Percentiles rank a stretch among this genome's conserved stretches.
These are phyloP conservation scores for Sporobolomyces pararoseus DNA, from an alignment of 768 basidiomycete species.

Conservation along the genomic window DNA sequence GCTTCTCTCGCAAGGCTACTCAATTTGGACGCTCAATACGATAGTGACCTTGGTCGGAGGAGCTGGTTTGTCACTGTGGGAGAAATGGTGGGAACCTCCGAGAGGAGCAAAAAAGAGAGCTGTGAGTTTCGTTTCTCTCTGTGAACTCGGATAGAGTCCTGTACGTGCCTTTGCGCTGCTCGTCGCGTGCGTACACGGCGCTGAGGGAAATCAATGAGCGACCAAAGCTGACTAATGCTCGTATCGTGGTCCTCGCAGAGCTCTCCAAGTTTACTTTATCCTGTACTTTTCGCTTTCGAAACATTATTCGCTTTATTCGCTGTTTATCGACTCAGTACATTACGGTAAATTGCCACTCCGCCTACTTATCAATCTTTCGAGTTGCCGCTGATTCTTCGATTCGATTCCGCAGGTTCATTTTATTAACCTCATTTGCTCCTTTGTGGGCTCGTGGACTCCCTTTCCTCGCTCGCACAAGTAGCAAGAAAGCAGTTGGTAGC, in stretches of 20 bases:
- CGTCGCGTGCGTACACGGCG: too few species aligned
- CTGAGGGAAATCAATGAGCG: too few species aligned
- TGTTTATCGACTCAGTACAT: constrained; percentile 7
- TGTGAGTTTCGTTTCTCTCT: constrained; percentile 20
- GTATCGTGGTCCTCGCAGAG: constrained; percentile 8
- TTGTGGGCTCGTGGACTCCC: constrained; percentile 41
- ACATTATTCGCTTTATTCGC: constrained; percentile 20
- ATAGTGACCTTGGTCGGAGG: constrained; percentile 15
- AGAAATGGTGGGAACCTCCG: constrained; percentile 10
- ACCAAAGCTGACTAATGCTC: not conserved
- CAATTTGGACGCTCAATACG: constrained; percentile 18
- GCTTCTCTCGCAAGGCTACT: constrained; percentile 37
- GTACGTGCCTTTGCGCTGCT: too few species aligned
- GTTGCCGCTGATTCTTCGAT: not conserved
- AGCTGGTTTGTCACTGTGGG: constrained; percentile 19
- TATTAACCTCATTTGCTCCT: constrained; percentile 39
- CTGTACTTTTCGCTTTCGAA: constrained; percentile 23
- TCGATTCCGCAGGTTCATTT: constrained; percentile 35
- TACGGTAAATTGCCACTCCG: constrained; percentile 8
- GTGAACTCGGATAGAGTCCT: too few species aligned
- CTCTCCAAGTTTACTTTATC: constrained; percentile 18
- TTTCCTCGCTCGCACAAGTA: constrained; percentile 17
- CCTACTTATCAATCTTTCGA: too few species aligned
- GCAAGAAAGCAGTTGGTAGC: constrained; percentile 29
- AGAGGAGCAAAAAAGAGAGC: constrained; percentile 9